Evolutionary conservation across 805 yeast genomes (phyloP), one percentile per base, ranked within the genome.

Genomic region (Hanseniaspora mollemarum): DNA sequence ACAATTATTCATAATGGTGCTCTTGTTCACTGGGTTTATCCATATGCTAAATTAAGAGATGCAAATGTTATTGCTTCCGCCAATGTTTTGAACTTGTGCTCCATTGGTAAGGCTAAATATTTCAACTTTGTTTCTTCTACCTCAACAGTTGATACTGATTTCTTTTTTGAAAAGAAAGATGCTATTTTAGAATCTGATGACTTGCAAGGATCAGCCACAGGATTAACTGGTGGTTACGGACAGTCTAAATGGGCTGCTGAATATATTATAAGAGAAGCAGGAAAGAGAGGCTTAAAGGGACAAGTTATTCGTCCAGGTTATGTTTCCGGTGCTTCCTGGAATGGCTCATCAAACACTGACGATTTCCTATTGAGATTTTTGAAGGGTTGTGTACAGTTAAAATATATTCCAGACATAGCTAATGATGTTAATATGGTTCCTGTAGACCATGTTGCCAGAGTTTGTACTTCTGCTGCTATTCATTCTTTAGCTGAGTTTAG

Each of bases 241-340:
- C 99, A 94, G 70, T 77, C 92, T 57, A 92, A 92, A 66, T 92
- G 99, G 99, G 87, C 87, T 33, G 94, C 96, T 25, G 99, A 92
- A 68, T 78, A 84, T 59, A 72, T 92, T 42, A 79, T 87, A 54
- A 78, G 97, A 63, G 73, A 74, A 51, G 98, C 98, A 6, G 97
- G 96, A 40, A 75, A 75, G 51, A 70, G 81, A 49, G 98, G 99
- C 8, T 73, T 94, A 56, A 73, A 80, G 55, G 99, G 97, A 33
- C 77, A 88, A 49, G 81, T 92, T 58, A 78, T 90, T 36, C 79
- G 99, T 67, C 97, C 99, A 1, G 98, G 99, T 41, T 92, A 92
- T 61, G 87, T 92, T 44, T 82, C 94, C 55, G 98, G 98, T 52
- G 84, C 78, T 57, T 75, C 88, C 37, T 59, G 63, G 28, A 83